Evolutionary conservation across 2,329 filamentous ascomycete species (phyloP).

Genomic region (Taxawa tesnikishii): DNA sequence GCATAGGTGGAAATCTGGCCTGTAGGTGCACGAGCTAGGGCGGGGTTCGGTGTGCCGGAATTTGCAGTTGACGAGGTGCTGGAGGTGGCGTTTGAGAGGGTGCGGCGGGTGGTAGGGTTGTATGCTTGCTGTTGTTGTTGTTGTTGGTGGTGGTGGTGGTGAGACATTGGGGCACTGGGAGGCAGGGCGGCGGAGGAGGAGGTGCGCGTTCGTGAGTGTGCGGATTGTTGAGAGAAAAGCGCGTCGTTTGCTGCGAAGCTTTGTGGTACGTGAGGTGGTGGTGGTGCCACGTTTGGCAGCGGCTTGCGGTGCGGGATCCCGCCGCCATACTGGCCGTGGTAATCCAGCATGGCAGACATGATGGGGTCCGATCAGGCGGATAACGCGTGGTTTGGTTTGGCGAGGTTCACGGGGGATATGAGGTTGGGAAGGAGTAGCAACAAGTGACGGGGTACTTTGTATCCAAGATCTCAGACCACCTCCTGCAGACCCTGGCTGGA

Average conservation of each 20-base stretch:
- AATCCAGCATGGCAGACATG: constrained; percentile 10
- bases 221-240: constrained; percentile 13
- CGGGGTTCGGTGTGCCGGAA: constrained; percentile 23
- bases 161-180: no score
- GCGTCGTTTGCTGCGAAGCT: constrained; percentile 3
- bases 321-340: constrained; percentile 7
- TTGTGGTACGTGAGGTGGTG: constrained; percentile 3
- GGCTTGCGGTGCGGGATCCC: constrained; percentile 10
- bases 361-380: constrained; percentile 1
- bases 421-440: no score
- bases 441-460: no score
- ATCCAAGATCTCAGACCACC: no score
- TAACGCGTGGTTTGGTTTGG: no score
- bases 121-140: constrained; percentile 3
- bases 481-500: no score
- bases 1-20: constrained; percentile 14
- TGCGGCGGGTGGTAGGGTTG: constrained; percentile 33
- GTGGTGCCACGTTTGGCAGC: constrained; percentile 6
- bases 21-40: constrained; percentile 36
- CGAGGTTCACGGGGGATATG: no score
- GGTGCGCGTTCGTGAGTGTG: constrained; percentile 34
- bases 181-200: constrained; percentile 15
- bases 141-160: constrained; percentile 14
- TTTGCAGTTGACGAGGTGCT: constrained; percentile 52
- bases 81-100: constrained; percentile 55